Evolutionary conservation across 306 rosid genomes (phyloP), one percentile per base, ranked within the genome.

Genomic region (Erythrophleum fordii): DNA sequence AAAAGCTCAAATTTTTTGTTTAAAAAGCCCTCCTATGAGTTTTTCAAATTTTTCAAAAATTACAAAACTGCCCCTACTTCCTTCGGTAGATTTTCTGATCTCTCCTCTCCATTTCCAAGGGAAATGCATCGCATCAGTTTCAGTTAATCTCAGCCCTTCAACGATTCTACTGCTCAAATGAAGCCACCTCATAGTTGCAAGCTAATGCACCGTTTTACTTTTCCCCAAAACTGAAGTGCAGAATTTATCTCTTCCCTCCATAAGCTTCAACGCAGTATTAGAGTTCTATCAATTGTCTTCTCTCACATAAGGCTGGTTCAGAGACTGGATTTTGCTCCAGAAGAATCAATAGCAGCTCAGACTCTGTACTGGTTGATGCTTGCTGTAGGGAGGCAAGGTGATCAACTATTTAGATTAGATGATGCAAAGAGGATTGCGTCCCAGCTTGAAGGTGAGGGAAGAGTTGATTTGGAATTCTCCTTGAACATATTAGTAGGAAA

Each of bases 261-360:
- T 6, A 37, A 37, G 42, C 8, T 37, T 37, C 42, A 37, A 37
- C 42, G 5, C 42, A 37, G 42, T 6, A 6, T 37, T 37, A 3
- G 42, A 37, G 42, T 37, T 37, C 42, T 7, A 37, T 37, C 42
- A 37, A 37, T 37, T 5, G 42, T 37, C 42, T 37, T 37, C 42
- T 37, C 42, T 37, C 42, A 37, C 8, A 6, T 5, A 66, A 92
- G 98, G 79, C 85, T 94, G 67, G 92, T 94, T 61, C 88, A 87
- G 86, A 92, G 97, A 41, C 72, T 94, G 34, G 94, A 97, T 77
- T 90, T 87, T 73, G 87, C 97, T 66, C 66, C 83, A n/a, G 98
- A 94, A 8, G 98, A 94, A 78, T 87, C 97, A 42, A 83, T 94
- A 56, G 91, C 86, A 26, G 93, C 94, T 64, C 97, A 94, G 89